phyloP scores from a whole-genome alignment of 352 stramenopile genomes.

The Phytophthora cactorum region DNA sequence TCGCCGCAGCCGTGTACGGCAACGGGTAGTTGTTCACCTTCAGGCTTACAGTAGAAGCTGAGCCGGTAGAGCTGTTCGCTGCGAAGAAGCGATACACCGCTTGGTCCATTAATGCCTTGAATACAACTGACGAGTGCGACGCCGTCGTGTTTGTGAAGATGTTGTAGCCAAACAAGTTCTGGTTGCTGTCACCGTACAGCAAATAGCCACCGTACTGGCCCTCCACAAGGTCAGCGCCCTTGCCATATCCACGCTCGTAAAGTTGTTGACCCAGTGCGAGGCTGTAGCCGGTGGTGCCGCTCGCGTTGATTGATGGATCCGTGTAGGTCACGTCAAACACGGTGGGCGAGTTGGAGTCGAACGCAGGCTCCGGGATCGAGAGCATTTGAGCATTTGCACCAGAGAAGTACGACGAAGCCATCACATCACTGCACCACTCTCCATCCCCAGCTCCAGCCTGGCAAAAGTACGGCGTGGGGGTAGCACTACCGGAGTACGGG shows the following conservation, averaged over 20 bases:
- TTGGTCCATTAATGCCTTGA: slow-evolving; percentile 65
- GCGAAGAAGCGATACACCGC: slow-evolving; percentile 56
- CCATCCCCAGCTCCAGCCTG: slow-evolving; percentile 23
- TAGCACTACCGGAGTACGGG: slow-evolving; percentile 27
- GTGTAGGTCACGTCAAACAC: slow-evolving; percentile 47
- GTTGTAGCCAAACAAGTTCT: slow-evolving; percentile 54
- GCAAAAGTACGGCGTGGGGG: slow-evolving; percentile 47
- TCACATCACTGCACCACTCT: slow-evolving; percentile 43
- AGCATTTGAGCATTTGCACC: slow-evolving; percentile 38
- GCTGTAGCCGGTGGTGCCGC: slow-evolving; percentile 41
- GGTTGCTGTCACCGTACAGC: slow-evolving; percentile 39
- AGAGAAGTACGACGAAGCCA: slow-evolving; percentile 46
- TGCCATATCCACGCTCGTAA: slow-evolving; percentile 49
- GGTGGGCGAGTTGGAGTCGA: slow-evolving; percentile 42
- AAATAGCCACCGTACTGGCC: slow-evolving; percentile 51
- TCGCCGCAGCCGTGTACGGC: slow-evolving; percentile 46
- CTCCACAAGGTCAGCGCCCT: slow-evolving; percentile 21
- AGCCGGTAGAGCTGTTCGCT: slow-evolving; percentile 20
- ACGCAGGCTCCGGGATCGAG: slow-evolving; percentile 7
- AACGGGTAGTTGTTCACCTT: slow-evolving; percentile 62
- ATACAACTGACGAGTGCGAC: slow-evolving; percentile 47
- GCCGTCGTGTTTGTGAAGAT: slow-evolving; percentile 58
- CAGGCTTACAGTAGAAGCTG: slow-evolving; percentile 31
- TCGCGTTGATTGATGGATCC: slow-evolving; percentile 40
- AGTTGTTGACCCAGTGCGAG: slow-evolving; percentile 46